phyloP scores from a whole-genome alignment of 1,139 yeast species.

The Groenewaldozyma auringiensis region DNA sequence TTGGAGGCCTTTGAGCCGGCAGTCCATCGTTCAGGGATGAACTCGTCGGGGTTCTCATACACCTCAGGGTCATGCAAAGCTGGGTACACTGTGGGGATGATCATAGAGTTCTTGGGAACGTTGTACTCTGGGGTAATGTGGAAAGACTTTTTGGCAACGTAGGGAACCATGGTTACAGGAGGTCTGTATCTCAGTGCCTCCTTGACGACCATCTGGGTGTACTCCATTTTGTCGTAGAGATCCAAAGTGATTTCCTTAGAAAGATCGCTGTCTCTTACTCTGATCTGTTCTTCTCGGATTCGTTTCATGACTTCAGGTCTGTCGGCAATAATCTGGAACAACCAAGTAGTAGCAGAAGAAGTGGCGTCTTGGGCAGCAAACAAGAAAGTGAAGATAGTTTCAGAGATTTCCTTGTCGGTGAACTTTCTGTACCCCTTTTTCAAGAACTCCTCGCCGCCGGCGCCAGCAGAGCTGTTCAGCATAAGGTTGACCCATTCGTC shows the following conservation, averaged over 20 bases:
- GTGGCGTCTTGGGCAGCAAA: slow-evolving; percentile 98
- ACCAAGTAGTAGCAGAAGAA: slow-evolving; percentile 97
- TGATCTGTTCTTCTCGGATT: slow-evolving; percentile 84
- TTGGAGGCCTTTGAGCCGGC: slow-evolving; percentile 48
- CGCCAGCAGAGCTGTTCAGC: slow-evolving; percentile 61
- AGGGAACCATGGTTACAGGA: slow-evolving; percentile 97
- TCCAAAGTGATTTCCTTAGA: slow-evolving; percentile 53
- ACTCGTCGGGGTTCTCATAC: slow-evolving; percentile 86
- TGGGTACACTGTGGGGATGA: slow-evolving; percentile 91
- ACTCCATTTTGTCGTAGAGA: slow-evolving; percentile 75
- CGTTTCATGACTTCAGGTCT: slow-evolving; percentile 82
- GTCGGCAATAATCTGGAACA: slow-evolving; percentile 91
- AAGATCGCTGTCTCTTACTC: slow-evolving; percentile 73
- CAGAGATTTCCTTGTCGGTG: slow-evolving; percentile 85
- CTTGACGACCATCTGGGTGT: slow-evolving; percentile 82
- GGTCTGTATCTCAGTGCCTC: slow-evolving; percentile 94
- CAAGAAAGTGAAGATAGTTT: slow-evolving; percentile 89
- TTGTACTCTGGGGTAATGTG: slow-evolving; percentile 77
- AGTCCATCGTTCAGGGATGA: slow-evolving; percentile 94
- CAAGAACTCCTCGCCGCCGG: slow-evolving; percentile 38
- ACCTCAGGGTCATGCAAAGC: slow-evolving; percentile 96
- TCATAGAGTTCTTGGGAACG: slow-evolving; percentile 95
- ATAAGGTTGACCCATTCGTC: slow-evolving; percentile 89
- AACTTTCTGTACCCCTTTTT: slow-evolving; percentile 71
- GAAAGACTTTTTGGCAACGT: slow-evolving; percentile 77